phyloP scores from a whole-genome alignment of 1,284 basidiomycete species.

The Exobasidium rhododendri region DNA sequence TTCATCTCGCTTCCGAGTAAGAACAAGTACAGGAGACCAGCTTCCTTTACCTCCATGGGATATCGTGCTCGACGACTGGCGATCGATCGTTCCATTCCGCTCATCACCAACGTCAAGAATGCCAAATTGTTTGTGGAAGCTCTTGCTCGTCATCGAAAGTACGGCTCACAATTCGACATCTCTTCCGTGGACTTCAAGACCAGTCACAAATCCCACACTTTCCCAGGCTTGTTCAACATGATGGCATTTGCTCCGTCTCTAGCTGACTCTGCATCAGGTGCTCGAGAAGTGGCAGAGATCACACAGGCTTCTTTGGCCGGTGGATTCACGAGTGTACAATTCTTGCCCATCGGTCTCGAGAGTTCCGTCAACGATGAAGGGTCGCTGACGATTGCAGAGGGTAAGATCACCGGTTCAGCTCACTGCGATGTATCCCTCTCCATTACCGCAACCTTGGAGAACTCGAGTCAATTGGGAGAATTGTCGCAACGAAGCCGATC shows the following conservation, averaged over 20 bases:
- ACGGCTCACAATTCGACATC: slow-evolving; percentile 75
- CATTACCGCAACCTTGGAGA: slow-evolving; percentile 39
- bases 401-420: slow-evolving; percentile 43
- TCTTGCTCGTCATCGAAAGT: slow-evolving; percentile 65
- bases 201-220: slow-evolving; percentile 76
- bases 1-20: slow-evolving; percentile 99
- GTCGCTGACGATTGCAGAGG: slow-evolving; percentile 39
- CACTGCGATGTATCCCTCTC: slow-evolving; percentile 49
- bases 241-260: slow-evolving; percentile 81
- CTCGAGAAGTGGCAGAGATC: slow-evolving; percentile 63
- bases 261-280: slow-evolving; percentile 58
- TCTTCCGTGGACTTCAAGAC: slow-evolving; percentile 91
- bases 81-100: slow-evolving; percentile 95
- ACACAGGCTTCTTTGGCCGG: slow-evolving; percentile 42
- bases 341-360: slow-evolving; percentile 33
- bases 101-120: slow-evolving; percentile 98
- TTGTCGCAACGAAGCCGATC: slow-evolving; percentile 45
- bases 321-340: slow-evolving; percentile 49
- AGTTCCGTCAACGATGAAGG: slow-evolving; percentile 31
- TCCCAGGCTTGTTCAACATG: slow-evolving; percentile 89
- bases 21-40: slow-evolving; percentile 94
- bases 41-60: slow-evolving; percentile 93
- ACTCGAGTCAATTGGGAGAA: slow-evolving; percentile 31
- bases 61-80: slow-evolving; percentile 97
- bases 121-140: slow-evolving; percentile 96